phyloP scores from a whole-genome alignment of 176 grass and related monocot genomes.

The Zea mays region DNA sequence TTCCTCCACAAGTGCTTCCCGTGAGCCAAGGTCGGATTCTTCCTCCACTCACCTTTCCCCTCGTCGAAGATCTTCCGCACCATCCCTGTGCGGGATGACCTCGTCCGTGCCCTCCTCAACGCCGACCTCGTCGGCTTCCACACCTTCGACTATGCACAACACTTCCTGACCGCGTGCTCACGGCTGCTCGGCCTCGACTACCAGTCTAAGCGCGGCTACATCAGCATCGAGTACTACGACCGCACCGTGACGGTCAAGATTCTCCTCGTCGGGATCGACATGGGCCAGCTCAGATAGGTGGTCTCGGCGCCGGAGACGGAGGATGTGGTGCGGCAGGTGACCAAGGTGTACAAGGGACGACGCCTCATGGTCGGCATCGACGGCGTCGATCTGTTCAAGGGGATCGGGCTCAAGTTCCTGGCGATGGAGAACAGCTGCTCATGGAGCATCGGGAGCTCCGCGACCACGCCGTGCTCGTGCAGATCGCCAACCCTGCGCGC shows the following conservation, averaged over 20 bases:
- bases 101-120: conserved; percentile 89
- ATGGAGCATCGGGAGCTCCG: conserved; percentile 61
- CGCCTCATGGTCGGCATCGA: conserved; percentile 77
- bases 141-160: conserved; percentile 95
- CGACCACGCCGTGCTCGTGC: conserved; percentile 67
- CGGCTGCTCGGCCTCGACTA: conserved; percentile 75
- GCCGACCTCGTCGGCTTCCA: conserved; percentile 92
- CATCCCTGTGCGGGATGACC: conserved; percentile 80
- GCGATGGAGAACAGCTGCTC: conserved; percentile 61
- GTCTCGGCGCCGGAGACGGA: conserved; percentile 66
- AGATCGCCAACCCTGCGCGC: conserved; percentile 81
- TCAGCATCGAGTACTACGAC: conserved; percentile 94
- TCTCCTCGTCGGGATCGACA: conserved; percentile 79
- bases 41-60: conserved; percentile 97
- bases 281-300: conserved; percentile 77
- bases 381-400: no score
- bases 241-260: conserved; percentile 90
- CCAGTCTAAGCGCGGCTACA: conserved; percentile 91
- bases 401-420: no score
- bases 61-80: conserved; percentile 94
- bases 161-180: conserved; percentile 85
- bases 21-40: conserved; percentile 71
- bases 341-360: conserved; percentile 52
- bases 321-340: conserved; percentile 41
- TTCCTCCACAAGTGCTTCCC: conserved; percentile 89